Evolutionary conservation across 202 grass and related monocot genomes (phyloP), one percentile per base, ranked within the genome.

Genomic region (Panicum virgatum): DNA sequence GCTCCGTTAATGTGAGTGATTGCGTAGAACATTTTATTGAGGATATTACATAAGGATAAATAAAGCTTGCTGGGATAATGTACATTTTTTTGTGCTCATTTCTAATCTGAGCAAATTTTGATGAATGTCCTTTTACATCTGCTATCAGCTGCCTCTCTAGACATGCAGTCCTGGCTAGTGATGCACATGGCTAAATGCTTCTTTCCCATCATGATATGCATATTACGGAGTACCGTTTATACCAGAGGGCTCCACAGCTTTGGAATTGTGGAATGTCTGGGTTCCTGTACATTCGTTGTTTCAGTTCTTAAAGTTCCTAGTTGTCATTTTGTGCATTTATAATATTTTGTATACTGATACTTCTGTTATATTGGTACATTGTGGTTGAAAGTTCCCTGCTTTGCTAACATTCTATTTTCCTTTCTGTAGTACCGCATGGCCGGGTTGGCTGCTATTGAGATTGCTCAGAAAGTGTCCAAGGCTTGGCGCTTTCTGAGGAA

Each of bases 391-490:
- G 7, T 58, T 66, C 15, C 43, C 19, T 57, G 11, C 6, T 86
- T 48, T 78, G 26, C 62, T 77, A 37, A 75, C 42, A 58, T 38
- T 80, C 39, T 59, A 66, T 84, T 90, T 84, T 84, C 27, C 15
- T 64, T 85, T 80, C n/a, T 84, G n/a, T 81, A 93, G 96, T 89
- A 96, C 72, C 88, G 92, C 16, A 98, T 98, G 96, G 96, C 87
- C 42, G 96, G 96, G 9, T 88, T 98, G 86, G 96, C 96, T 52
- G 96, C 91, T 84, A 98, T 93, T 90, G 96, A 96, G 89, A 90
- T 98, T 78, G 92, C 96, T 75, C 96, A 98, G 81, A 98, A 96
- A 87, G 91, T 98, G 51, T 88, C 92, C 70, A 98, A 98, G 85
- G 85, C 91, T 66, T 98, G 96, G 92, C 92, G 96, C 53, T 86